A percentile compares a stretch with the other conserved stretches of the same genome.
Evolutionary conservation across 164 flowering plant genomes (phyloP).

Genomic region (Cinnamomum chago): DNA sequence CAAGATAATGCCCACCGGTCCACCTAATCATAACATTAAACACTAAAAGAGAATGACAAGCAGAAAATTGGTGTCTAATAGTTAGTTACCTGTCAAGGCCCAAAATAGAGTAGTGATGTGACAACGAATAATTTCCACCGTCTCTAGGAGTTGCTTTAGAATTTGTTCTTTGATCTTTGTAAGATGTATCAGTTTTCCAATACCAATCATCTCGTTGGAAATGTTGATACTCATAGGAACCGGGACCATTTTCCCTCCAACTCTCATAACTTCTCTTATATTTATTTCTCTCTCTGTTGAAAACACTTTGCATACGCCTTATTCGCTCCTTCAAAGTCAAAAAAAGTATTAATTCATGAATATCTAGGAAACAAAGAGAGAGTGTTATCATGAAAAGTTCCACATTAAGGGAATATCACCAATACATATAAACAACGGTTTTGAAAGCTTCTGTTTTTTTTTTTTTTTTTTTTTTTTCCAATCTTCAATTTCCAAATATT

Average conservation of each 20-base stretch:
- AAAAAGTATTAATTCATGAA: neutral
- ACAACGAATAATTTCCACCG: slow-evolving; percentile 39
- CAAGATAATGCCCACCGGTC: no score
- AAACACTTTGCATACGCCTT: slow-evolving; percentile 97
- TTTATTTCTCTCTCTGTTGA: slow-evolving; percentile 89
- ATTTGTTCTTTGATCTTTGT: slow-evolving; percentile 41
- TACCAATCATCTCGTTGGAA: slow-evolving; percentile 85
- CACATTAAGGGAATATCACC: neutral
- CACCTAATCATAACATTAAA: no score
- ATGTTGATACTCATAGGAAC: slow-evolving; percentile 55
- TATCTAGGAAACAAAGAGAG: neutral
- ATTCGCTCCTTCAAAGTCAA: slow-evolving; percentile 68
- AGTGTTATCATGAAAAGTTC: neutral
- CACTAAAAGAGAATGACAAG: neutral
- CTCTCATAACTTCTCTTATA: slow-evolving; percentile 69
- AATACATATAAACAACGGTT: neutral
- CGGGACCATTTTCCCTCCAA: slow-evolving; percentile 72
- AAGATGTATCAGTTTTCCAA: slow-evolving; percentile 68
- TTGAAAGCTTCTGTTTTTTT: no score
- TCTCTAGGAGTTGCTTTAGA: slow-evolving; percentile 43
- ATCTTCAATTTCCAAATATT: neutral
- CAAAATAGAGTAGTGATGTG: slow-evolving; percentile 85
- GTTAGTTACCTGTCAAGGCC: slow-evolving; percentile 87
- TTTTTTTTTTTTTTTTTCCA: neutral
- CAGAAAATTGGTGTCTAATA: neutral